A percentile compares a stretch with the other conserved stretches of the same genome.
These are phyloP conservation scores for Rhizophora mangle DNA, from an alignment of 345 rosid species.

Conservation along the genomic window DNA sequence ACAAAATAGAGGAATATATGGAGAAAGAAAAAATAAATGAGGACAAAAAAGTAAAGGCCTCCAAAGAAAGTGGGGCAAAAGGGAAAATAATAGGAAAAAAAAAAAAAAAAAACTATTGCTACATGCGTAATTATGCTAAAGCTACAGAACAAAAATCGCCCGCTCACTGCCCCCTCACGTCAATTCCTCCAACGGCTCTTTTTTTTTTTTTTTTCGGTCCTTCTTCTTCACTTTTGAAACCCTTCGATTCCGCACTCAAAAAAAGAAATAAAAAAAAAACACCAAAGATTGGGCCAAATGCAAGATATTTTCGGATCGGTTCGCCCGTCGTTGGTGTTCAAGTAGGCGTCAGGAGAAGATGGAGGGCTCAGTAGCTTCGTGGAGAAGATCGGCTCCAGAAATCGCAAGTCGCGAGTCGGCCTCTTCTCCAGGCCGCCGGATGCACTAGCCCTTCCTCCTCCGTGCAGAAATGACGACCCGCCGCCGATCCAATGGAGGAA, in stretches of 20 bases:
- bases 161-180: conserved; percentile 8
- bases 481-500: conserved; percentile 31
- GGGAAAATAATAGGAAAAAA: no score
- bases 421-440: conserved; percentile 16
- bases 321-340: conserved; percentile 31
- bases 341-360: conserved; percentile 19
- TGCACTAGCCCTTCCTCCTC: conserved; percentile 12
- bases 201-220: not conserved
- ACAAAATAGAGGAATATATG: no score
- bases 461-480: conserved; percentile 19
- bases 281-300: conserved; percentile 6
- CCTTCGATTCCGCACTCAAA: no score
- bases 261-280: not conserved
- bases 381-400: conserved; percentile 28
- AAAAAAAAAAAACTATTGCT: no score
- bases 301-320: conserved; percentile 33
- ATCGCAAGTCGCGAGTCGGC: conserved; percentile 29
- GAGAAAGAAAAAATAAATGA: no score
- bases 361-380: conserved; percentile 28
- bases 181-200: conserved; percentile 21
- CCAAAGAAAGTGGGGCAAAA: no score
- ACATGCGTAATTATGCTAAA: no score
- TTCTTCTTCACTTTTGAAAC: conserved; percentile 22
- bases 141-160: not conserved
- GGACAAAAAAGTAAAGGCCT: no score